A percentile compares a stretch with the other conserved stretches of the same genome.
Evolutionary conservation across 768 basidiomycete species (phyloP).

Genomic region (Suillus luteus): DNA sequence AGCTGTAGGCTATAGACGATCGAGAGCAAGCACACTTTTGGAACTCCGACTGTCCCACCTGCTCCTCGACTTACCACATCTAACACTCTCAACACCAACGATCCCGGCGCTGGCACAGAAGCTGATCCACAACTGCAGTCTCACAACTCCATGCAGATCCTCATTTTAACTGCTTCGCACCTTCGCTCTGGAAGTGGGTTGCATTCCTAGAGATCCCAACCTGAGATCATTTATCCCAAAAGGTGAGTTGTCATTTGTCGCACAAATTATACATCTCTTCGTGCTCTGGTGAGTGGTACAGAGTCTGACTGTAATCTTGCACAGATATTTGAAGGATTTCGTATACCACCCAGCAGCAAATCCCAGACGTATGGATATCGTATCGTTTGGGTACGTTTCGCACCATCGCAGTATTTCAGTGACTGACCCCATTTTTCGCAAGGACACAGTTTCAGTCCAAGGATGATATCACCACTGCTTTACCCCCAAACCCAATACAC

Average conservation of each 20-base stretch:
- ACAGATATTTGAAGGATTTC: slow-evolving; percentile 80
- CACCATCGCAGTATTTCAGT: neutral
- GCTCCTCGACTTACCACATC: neutral
- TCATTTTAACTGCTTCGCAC: slow-evolving; percentile 42
- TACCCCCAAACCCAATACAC: no score
- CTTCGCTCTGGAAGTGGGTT: slow-evolving; percentile 48
- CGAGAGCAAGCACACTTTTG: no score
- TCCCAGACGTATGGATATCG: slow-evolving; percentile 36
- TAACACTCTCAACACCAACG: slow-evolving; percentile 3
- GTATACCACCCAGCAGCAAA: slow-evolving; percentile 85
- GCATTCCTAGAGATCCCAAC: slow-evolving; percentile 36
- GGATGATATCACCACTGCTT: no score
- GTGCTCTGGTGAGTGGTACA: neutral
- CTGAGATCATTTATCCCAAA: slow-evolving; percentile 59
- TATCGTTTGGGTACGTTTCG: neutral
- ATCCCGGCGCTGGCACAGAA: neutral
- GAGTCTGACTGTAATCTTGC: neutral
- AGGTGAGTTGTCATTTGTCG: slow-evolving; percentile 45
- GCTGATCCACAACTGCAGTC: slow-evolving; percentile 1
- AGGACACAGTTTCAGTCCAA: no score
- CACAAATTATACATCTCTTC: neutral
- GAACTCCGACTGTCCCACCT: no score
- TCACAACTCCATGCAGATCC: slow-evolving; percentile 22
- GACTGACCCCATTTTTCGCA: neutral
- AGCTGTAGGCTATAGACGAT: no score